phyloP scores from a whole-genome alignment of 495 filamentous ascomycete species.

The Bombardia bombarda region DNA sequence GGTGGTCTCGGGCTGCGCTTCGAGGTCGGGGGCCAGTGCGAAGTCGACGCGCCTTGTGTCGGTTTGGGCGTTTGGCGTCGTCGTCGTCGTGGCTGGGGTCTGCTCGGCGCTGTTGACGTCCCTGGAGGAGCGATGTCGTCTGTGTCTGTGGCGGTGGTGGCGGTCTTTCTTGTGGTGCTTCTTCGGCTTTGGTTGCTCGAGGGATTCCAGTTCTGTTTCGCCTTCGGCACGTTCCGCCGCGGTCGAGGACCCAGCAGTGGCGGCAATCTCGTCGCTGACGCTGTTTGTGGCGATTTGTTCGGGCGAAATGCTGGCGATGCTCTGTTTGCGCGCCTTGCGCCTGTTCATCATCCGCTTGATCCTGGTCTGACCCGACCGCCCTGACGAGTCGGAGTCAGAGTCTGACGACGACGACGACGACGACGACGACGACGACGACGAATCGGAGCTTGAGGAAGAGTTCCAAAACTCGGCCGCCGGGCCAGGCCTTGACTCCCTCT shows the following conservation, averaged over 20 bases:
- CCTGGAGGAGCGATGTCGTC: not conserved
- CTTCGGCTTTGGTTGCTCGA: not conserved
- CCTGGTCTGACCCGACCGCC: not conserved
- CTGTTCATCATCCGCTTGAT: constrained; percentile 3
- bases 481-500: constrained; percentile 78
- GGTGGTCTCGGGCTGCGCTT: constrained; percentile 2
- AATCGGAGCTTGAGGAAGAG: constrained; percentile 51
- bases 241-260: not conserved
- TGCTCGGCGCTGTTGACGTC: not conserved
- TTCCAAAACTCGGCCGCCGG: constrained; percentile 69
- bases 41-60: constrained; percentile 24
- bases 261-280: not conserved
- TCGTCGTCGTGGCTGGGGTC: not conserved
- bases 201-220: too few species aligned
- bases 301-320: not conserved
- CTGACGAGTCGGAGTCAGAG: constrained; percentile 11
- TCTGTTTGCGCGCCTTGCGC: constrained; percentile 18
- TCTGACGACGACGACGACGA: constrained; percentile 37
- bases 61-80: not conserved
- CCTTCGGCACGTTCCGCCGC: not conserved
- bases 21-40: constrained; percentile 17
- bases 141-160: not conserved
- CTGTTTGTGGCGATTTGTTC: not conserved
- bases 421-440: constrained; percentile 50
- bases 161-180: constrained; percentile 4